Conservation (phyloP, 352 stramenopile genomes). For the Blastocystis sp. region DNA sequence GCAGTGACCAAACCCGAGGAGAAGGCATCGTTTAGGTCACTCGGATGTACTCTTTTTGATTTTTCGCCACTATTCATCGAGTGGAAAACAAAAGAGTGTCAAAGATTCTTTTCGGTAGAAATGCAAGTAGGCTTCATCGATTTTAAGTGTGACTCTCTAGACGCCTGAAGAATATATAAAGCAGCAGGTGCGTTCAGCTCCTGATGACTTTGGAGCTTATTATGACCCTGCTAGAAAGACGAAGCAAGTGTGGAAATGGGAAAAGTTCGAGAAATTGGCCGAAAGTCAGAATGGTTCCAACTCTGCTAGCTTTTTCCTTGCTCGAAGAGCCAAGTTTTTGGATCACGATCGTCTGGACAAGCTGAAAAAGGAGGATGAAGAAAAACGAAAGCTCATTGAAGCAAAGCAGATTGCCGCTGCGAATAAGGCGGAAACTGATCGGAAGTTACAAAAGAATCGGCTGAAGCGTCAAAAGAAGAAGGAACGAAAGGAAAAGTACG, state of each 20-base stretch:
- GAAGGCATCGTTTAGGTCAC: not conserved
- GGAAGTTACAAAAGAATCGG: conserved; percentile 21
- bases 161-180: conserved; percentile 39
- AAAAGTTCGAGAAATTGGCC: conserved; percentile 35
- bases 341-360: not conserved
- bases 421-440: conserved; percentile 27
- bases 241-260: conserved; percentile 10
- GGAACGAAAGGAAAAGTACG: conserved; percentile 25
- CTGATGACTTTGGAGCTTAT: conserved; percentile 46
- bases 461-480: conserved; percentile 53
- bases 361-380: conserved; percentile 19
- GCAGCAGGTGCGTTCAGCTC: not conserved
- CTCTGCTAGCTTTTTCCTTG: conserved; percentile 28
- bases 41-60: not conserved
- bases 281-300: conserved; percentile 10
- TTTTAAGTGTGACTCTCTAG: not conserved
- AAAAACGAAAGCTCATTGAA: not conserved
- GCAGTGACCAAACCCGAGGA: not conserved
- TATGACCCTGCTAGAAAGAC: conserved; percentile 46
- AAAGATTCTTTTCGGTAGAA: not conserved
- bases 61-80: not conserved
- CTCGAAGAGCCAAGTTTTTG: conserved; percentile 33
- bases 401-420: not conserved
- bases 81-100: not conserved
- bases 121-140: not conserved